These are phyloP conservation scores for Penicillium sp. DNA, from an alignment of 2,329 filamentous ascomycete species.

Conservation along the genomic window DNA sequence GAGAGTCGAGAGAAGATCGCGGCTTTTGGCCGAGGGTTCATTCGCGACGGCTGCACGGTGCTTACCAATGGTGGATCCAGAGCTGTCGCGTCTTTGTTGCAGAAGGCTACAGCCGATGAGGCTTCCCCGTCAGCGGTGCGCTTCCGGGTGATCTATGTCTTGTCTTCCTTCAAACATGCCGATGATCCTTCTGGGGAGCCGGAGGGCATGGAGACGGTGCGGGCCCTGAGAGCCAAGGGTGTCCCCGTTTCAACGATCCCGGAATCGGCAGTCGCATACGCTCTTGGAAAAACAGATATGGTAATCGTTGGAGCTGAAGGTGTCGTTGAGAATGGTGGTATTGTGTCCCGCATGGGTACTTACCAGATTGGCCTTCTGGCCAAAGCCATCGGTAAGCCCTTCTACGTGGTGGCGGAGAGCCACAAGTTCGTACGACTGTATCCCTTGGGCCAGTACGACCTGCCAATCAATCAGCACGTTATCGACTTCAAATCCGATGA, in stretches of 20 bases:
- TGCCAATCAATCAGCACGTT: slow-evolving; percentile 75
- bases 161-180: slow-evolving; percentile 38
- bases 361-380: slow-evolving; percentile 85
- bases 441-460: slow-evolving; percentile 74
- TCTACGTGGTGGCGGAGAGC: slow-evolving; percentile 90
- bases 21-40: slow-evolving; percentile 71
- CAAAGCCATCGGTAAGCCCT: slow-evolving; percentile 67
- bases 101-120: slow-evolving; percentile 67
- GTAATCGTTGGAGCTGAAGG: slow-evolving; percentile 71
- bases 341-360: slow-evolving; percentile 82
- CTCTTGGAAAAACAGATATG: slow-evolving; percentile 70
- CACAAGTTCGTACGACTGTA: slow-evolving; percentile 95
- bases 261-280: slow-evolving; percentile 73
- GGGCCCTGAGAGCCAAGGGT: slow-evolving; percentile 66
- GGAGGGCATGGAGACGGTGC: slow-evolving; percentile 70
- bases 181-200: slow-evolving; percentile 38
- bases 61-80: slow-evolving; percentile 86
- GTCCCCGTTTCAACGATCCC: slow-evolving; percentile 81
- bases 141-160: slow-evolving; percentile 81
- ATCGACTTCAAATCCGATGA: slow-evolving; percentile 67
- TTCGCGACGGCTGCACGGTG: slow-evolving; percentile 75
- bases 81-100: slow-evolving; percentile 75
- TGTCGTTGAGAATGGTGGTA: slow-evolving; percentile 89
- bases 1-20: slow-evolving; percentile 82
- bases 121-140: slow-evolving; percentile 57